Base-by-base conservation (phyloP, 306 rosid species). In the Pueraria montana region DNA sequence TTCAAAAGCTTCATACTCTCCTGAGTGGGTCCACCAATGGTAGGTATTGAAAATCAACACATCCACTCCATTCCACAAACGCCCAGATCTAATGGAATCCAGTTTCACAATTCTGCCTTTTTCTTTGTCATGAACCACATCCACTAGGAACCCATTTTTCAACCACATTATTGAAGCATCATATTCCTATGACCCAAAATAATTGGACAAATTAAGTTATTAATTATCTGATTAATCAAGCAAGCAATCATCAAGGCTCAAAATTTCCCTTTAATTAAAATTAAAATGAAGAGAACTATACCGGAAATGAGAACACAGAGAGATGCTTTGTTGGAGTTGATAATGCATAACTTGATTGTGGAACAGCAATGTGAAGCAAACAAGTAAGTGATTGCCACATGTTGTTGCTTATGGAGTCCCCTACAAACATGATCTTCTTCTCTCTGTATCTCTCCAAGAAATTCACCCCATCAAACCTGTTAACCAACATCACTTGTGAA, bases 331-430 rank as follows among this genome's bases (percentile, higher is more conserved):
- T 11, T 18, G 46, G 84, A 38, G 16, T 81, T 23, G 50, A 36
- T 11, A 86, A 50, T 18, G 83, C 81, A 72, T 84, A 90, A 10
- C 75, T 87, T 73, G 94, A 85, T 30, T 48, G 1, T 26, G 93
- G 97, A 21, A 71, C 21, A 85, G 97, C 80, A 52, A 26, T 70
- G 83, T 94, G 89, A 20, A 94, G 87, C 90, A 94, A 82, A 84
- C 94, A 94, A 11, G 89, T 64, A 1, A 92, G 88, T 79, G 98
- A 94, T 20, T 92, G 97, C 97, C 97, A 94, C 91, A 89, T 89
- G 77, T 94, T 94, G 61, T 89, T 84, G 63, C 97, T 92, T 26
- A 92, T 78, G n/a, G 94, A 94, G 45, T 94, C 98, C n/a, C 98
- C 98, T 30, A 94, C 92, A 43, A 94, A 84, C 90, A 89, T 76